Percentiles rank a stretch among this genome's conserved stretches.
phyloP scores from a whole-genome alignment of 108 stramenopile genomes.

The Nitzschia inconspicua region DNA sequence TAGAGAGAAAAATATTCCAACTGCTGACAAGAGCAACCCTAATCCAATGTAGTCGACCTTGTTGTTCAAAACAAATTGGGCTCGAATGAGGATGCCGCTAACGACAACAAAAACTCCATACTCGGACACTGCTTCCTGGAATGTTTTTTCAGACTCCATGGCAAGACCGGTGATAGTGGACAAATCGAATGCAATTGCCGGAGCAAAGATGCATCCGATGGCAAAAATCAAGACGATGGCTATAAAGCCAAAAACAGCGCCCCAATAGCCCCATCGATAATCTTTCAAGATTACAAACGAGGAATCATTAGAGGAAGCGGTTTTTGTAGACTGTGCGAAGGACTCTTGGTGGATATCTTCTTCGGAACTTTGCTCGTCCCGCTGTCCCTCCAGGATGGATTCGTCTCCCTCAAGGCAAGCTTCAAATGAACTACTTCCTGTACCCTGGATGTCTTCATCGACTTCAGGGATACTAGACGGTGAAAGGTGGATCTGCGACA shows the following conservation, averaged over 20 bases:
- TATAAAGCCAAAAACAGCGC: constrained; percentile 17
- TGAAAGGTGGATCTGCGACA: background rate
- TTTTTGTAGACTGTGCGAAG: background rate
- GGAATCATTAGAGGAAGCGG: background rate
- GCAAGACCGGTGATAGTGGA: constrained; percentile 23
- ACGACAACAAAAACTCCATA: constrained; percentile 37
- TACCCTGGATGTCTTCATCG: background rate
- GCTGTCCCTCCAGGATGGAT: too few relatives aligned
- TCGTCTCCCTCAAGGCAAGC: background rate
- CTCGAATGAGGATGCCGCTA: constrained; percentile 29
- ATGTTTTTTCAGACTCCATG: constrained; percentile 34
- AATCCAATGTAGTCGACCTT: constrained; percentile 42
- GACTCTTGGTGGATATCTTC: too few relatives aligned
- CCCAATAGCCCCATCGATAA: constrained; percentile 20
- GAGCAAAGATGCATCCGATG: constrained; percentile 37
- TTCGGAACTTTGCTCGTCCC: too few relatives aligned
- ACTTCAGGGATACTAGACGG: background rate
- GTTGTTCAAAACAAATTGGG: constrained; percentile 30
- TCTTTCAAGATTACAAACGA: background rate
- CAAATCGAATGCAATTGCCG: constrained; percentile 32
- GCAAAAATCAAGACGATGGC: constrained; percentile 32
- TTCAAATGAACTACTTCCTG: too few relatives aligned
- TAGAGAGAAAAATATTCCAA: constrained; percentile 13
- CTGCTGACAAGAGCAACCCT: constrained; percentile 29
- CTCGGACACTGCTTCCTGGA: constrained; percentile 29